phyloP scores from a whole-genome alignment of 495 filamentous ascomycete genomes.

The Penicillium herquei region DNA sequence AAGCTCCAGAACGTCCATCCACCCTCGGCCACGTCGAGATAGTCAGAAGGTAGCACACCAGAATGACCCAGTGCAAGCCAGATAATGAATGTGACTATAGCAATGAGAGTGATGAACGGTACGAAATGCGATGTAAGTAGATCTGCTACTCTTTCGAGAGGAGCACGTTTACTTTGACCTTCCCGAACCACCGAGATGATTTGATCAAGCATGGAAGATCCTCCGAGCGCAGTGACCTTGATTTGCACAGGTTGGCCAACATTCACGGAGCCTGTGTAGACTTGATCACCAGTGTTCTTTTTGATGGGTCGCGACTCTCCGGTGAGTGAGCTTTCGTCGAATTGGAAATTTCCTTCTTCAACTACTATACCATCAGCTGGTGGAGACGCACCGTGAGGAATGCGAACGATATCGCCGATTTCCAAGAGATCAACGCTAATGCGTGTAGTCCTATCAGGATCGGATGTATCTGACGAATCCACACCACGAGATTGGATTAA shows the following conservation, averaged over 20 bases:
- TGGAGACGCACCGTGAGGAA: conserved; percentile 78
- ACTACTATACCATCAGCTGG: conserved; percentile 78
- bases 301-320: conserved; percentile 78
- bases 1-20: conserved; percentile 87
- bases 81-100: conserved; percentile 76
- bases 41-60: conserved; percentile 63
- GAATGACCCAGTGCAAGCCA: conserved; percentile 78
- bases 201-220: conserved; percentile 86
- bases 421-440: conserved; percentile 76
- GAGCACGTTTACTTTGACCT: conserved; percentile 83
- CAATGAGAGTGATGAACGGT: conserved; percentile 76
- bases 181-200: conserved; percentile 89
- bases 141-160: conserved; percentile 83
- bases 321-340: conserved; percentile 89
- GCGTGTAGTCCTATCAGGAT: conserved; percentile 30
- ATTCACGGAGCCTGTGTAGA: conserved; percentile 88
- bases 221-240: conserved; percentile 65
- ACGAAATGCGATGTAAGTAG: conserved; percentile 86
- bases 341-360: conserved; percentile 57
- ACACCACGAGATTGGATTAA: conserved; percentile 42
- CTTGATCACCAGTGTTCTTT: conserved; percentile 67
- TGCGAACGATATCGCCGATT: conserved; percentile 73
- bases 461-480: conserved; percentile 5
- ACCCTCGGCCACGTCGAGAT: conserved; percentile 62
- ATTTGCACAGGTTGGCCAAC: conserved; percentile 68